Percentiles rank a stretch among this genome's conserved stretches.
These are phyloP conservation scores for Myotisia sp. DNA, from an alignment of 2,329 filamentous ascomycete species.

Conservation along the genomic window DNA sequence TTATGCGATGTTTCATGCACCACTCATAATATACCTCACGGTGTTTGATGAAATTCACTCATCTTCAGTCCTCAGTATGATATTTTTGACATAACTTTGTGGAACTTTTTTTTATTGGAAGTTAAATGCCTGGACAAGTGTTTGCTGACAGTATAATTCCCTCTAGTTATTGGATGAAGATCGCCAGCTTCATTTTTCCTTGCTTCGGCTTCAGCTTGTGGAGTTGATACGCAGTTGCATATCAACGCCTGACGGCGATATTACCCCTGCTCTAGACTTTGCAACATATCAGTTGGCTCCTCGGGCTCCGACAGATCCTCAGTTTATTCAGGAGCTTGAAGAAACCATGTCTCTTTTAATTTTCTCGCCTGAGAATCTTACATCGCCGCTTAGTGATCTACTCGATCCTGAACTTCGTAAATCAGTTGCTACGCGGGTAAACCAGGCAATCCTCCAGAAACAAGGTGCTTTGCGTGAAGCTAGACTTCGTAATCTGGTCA, in stretches of 20 bases:
- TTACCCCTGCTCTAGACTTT: conserved; percentile 68
- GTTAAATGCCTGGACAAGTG: conserved; percentile 6
- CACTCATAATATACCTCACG: conserved; percentile 72
- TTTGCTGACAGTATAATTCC: conserved; percentile 10
- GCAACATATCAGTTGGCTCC: conserved; percentile 78
- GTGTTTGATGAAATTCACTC: conserved; percentile 73
- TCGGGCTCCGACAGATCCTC: conserved; percentile 63
- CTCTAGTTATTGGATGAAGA: conserved; percentile 72
- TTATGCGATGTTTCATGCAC: conserved; percentile 98
- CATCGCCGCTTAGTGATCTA: conserved; percentile 59
- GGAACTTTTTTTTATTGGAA: conserved; percentile 8
- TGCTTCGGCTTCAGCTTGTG: conserved; percentile 80
- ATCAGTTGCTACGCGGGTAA: conserved; percentile 75
- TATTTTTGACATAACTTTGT: conserved; percentile 20
- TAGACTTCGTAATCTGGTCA: conserved; percentile 66
- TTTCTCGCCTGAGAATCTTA: conserved; percentile 67
- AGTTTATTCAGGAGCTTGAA: conserved; percentile 77
- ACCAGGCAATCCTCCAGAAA: conserved; percentile 66
- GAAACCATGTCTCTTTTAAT: conserved; percentile 85
- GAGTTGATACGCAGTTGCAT: conserved; percentile 77
- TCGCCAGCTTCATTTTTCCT: conserved; percentile 69
- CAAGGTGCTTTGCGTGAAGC: conserved; percentile 64
- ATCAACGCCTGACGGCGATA: conserved; percentile 52
- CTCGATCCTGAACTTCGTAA: conserved; percentile 66
- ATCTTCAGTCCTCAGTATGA: conserved; percentile 84